These are phyloP conservation scores for Cenococcum geophilum DNA, from an alignment of 495 filamentous ascomycete genomes.

Conservation along the genomic window DNA sequence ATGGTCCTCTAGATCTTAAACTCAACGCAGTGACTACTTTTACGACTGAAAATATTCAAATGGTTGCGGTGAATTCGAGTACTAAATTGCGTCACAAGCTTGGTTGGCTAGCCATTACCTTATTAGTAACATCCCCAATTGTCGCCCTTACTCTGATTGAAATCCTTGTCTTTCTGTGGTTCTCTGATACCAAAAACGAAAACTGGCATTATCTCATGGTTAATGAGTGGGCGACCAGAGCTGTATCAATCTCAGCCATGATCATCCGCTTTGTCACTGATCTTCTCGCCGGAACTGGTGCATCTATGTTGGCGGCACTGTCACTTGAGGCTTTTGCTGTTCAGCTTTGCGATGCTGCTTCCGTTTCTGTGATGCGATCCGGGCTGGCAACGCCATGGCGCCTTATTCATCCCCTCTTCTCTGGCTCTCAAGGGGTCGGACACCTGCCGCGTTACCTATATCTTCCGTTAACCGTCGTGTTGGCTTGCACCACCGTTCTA, in stretches of 20 bases:
- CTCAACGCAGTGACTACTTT: too few species aligned
- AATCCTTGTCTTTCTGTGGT: conserved; percentile 1
- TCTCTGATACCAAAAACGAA: not conserved
- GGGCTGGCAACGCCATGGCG: not conserved
- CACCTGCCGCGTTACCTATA: not conserved
- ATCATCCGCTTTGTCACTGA: not conserved
- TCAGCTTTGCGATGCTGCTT: not conserved
- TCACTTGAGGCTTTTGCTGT: not conserved
- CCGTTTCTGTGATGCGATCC: not conserved
- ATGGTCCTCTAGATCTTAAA: too few species aligned
- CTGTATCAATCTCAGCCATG: conserved; percentile 2
- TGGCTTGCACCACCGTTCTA: not conserved
- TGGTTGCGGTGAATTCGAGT: too few species aligned
- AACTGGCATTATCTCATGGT: conserved; percentile 5
- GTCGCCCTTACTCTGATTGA: conserved; percentile 1
- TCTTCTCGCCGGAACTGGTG: not conserved
- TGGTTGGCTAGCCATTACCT: not conserved
- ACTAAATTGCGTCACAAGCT: not conserved
- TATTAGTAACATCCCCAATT: not conserved
- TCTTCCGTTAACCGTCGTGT: not conserved
- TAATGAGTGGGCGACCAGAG: not conserved
- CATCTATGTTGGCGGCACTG: not conserved
- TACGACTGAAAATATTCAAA: too few species aligned
- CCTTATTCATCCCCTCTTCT: not conserved
- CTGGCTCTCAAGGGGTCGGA: not conserved